A percentile compares a stretch with the other conserved stretches of the same genome.
These are phyloP conservation scores for Colletotrichum truncatum DNA, from an alignment of 2,329 filamentous ascomycete genomes.

Conservation along the genomic window DNA sequence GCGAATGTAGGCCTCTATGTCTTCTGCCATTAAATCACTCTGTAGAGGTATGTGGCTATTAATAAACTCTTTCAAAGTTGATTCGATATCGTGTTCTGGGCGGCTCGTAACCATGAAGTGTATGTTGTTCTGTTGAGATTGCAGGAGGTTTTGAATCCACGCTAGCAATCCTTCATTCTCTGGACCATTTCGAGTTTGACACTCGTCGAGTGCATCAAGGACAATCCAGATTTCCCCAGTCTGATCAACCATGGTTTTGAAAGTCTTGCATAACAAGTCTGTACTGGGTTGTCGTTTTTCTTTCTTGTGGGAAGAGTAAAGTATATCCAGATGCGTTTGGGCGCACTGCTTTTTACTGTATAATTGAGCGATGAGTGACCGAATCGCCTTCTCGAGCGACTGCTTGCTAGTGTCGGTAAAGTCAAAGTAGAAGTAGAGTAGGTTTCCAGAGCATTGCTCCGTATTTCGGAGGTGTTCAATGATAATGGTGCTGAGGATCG, in stretches of 20 bases:
- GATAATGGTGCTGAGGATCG: background rate
- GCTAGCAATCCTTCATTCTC: conserved; percentile 25
- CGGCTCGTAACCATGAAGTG: conserved; percentile 12
- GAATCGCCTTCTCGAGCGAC: background rate
- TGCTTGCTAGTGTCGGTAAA: background rate
- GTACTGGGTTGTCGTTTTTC: background rate
- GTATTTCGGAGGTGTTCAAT: background rate
- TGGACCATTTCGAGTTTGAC: conserved; percentile 14
- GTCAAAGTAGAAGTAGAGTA: conserved; percentile 8
- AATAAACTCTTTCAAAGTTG: background rate
- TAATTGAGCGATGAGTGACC: background rate
- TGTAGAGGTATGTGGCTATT: background rate
- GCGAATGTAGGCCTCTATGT: background rate
- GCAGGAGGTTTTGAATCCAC: conserved; percentile 30
- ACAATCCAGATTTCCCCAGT: conserved; percentile 33
- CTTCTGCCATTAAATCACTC: background rate
- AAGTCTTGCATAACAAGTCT: conserved; percentile 23
- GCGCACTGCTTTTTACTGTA: background rate
- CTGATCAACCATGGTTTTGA: conserved; percentile 33
- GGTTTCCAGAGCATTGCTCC: background rate
- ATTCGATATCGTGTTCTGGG: background rate
- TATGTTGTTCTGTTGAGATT: background rate
- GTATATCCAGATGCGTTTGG: background rate
- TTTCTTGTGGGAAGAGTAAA: background rate
- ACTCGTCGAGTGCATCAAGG: conserved; percentile 38